A percentile compares a stretch with the other conserved stretches of the same genome.
phyloP scores from a whole-genome alignment of 345 rosid genomes.

The Eucalyptus virginea region DNA sequence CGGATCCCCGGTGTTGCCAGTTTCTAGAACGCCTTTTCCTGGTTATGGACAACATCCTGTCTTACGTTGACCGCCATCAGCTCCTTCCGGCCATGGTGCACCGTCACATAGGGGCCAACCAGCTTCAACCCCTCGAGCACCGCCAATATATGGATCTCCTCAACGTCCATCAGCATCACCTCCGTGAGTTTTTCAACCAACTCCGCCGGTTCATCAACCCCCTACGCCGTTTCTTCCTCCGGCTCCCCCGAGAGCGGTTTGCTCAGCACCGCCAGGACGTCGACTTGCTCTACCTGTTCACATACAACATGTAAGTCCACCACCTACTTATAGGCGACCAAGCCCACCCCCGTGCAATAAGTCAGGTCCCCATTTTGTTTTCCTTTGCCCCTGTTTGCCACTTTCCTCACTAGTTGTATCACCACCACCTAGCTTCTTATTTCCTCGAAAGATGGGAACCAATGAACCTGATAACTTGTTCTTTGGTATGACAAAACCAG shows the following conservation, averaged over 20 bases:
- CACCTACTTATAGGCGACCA: background rate
- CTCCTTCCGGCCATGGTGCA: background rate
- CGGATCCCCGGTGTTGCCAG: background rate
- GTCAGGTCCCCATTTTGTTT: constrained; percentile 89
- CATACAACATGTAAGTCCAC: background rate
- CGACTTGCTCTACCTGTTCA: background rate
- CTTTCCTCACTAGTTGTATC: constrained; percentile 22
- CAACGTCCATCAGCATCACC: background rate
- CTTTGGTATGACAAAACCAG: constrained; percentile 89
- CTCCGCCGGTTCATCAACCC: background rate
- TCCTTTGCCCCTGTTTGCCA: constrained; percentile 38
- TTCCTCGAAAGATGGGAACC: constrained; percentile 54
- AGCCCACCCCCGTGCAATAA: background rate
- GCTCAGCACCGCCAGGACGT: background rate
- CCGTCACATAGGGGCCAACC: background rate
- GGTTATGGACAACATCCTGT: background rate
- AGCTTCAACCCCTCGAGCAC: background rate
- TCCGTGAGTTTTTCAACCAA: background rate
- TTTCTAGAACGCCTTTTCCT: background rate
- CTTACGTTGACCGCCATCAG: background rate
- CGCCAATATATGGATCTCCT: background rate
- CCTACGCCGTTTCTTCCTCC: background rate
- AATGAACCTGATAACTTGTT: constrained; percentile 81
- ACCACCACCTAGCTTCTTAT: constrained; percentile 24
- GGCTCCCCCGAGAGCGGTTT: background rate